phyloP scores from a whole-genome alignment of 2,329 filamentous ascomycete species.

The Fusarium clavum region DNA sequence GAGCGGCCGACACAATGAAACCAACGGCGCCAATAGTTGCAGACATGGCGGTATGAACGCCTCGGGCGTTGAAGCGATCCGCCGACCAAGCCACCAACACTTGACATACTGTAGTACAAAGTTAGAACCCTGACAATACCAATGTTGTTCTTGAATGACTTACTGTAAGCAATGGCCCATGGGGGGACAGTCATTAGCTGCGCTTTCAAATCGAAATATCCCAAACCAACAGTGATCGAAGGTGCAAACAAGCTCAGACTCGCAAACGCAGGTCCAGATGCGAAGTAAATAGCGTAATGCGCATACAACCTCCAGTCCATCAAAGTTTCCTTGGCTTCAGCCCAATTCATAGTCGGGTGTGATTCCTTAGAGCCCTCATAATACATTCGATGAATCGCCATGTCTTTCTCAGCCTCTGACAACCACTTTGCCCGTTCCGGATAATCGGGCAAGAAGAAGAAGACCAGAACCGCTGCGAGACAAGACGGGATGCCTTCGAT shows the following conservation, averaged over 20 bases:
- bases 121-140: conserved; percentile 6
- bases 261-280: conserved; percentile 66
- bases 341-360: conserved; percentile 72
- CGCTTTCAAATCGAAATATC: conserved; percentile 63
- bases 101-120: conserved; percentile 50
- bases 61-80: conserved; percentile 69
- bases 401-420: conserved; percentile 66
- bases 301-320: conserved; percentile 77
- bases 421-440: conserved; percentile 75
- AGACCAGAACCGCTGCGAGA: conserved; percentile 69
- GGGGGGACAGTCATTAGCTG: conserved; percentile 76
- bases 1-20: conserved; percentile 71
- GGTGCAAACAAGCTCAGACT: conserved; percentile 72
- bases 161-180: conserved; percentile 69
- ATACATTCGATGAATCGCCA: conserved; percentile 60
- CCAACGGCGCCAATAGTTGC: conserved; percentile 59
- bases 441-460: conserved; percentile 76
- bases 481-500: conserved; percentile 74
- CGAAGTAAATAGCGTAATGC: conserved; percentile 67
- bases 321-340: conserved; percentile 75
- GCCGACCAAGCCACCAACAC: conserved; percentile 67
- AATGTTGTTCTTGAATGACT: conserved; percentile 20
- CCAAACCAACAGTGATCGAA: conserved; percentile 67
- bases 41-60: conserved; percentile 56
- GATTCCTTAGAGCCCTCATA: conserved; percentile 65